Conservation (phyloP, 345 rosid genomes). For the Bruguiera sexangula region DNA sequence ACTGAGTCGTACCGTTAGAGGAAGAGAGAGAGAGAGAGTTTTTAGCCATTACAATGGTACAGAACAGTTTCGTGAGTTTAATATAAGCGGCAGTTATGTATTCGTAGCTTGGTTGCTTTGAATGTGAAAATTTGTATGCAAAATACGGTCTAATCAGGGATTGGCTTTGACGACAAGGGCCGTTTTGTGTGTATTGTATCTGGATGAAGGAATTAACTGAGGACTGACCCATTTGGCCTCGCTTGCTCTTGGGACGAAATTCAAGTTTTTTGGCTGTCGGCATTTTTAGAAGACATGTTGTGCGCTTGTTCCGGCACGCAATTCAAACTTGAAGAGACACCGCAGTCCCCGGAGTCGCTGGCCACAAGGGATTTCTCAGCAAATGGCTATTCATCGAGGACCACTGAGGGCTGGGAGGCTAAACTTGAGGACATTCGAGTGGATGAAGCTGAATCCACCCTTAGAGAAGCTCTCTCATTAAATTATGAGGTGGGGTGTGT, state of each 20-base stretch:
- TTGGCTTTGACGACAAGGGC: too few species aligned
- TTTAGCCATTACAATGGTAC: too few species aligned
- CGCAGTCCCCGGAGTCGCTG: constrained; percentile 82
- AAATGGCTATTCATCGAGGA: constrained; percentile 72
- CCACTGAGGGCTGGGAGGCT: constrained; percentile 73
- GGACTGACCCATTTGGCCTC: neutral
- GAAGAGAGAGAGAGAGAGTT: too few species aligned
- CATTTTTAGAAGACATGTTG: constrained; percentile 47
- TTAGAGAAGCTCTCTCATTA: constrained; percentile 91
- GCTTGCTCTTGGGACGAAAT: neutral
- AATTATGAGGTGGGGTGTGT: constrained; percentile 63
- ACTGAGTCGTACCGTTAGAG: too few species aligned
- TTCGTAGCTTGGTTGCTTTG: too few species aligned
- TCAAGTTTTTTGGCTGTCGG: neutral
- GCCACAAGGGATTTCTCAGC: constrained; percentile 95
- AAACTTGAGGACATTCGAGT: constrained; percentile 74
- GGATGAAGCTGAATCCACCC: constrained; percentile 90
- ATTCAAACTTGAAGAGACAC: constrained; percentile 81
- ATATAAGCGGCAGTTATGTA: too few species aligned
- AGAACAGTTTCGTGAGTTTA: too few species aligned
- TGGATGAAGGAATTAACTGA: too few species aligned
- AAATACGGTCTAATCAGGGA: too few species aligned
- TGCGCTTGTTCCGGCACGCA: constrained; percentile 96
- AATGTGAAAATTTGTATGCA: too few species aligned
- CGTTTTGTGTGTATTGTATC: too few species aligned